Conservation (phyloP, 2,329 filamentous ascomycete species). For the Samsoniella hepiali region DNA sequence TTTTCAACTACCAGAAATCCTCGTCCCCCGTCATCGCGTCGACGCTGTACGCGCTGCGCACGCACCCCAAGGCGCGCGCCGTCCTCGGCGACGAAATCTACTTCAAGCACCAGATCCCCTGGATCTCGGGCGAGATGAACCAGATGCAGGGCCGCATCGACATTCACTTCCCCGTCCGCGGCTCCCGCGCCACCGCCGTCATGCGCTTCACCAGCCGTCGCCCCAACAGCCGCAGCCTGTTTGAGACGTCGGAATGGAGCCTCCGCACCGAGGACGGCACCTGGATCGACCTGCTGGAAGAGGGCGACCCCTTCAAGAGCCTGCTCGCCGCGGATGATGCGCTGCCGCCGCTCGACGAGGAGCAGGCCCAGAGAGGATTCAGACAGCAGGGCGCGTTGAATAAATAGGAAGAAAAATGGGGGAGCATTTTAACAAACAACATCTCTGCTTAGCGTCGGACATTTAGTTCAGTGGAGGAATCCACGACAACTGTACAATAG, state of each 20-base stretch:
- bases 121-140: conserved; percentile 86
- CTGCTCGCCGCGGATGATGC: conserved; percentile 43
- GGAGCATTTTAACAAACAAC: background rate
- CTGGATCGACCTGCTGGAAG: conserved; percentile 71
- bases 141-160: conserved; percentile 89
- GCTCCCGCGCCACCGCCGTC: conserved; percentile 64
- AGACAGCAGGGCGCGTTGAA: conserved; percentile 44
- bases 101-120: conserved; percentile 74
- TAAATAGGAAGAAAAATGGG: conserved; percentile 26
- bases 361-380: conserved; percentile 46
- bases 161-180: conserved; percentile 82
- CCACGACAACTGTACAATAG: conserved; percentile 22
- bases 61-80: conserved; percentile 68
- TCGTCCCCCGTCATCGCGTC: conserved; percentile 83
- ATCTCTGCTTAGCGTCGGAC: conserved; percentile 15
- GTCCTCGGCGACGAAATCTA: conserved; percentile 84
- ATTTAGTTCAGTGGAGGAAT: background rate
- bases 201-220: conserved; percentile 81
- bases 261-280: conserved; percentile 62
- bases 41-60: conserved; percentile 88
- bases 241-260: conserved; percentile 89
- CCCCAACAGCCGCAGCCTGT: conserved; percentile 58
- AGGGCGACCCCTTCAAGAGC: conserved; percentile 63
- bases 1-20: conserved; percentile 99
- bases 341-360: conserved; percentile 29